A percentile compares a stretch with the other conserved stretches of the same genome.
These are phyloP conservation scores for Pythium pyrilobum DNA, from an alignment of 352 stramenopile genomes.

Conservation along the genomic window DNA sequence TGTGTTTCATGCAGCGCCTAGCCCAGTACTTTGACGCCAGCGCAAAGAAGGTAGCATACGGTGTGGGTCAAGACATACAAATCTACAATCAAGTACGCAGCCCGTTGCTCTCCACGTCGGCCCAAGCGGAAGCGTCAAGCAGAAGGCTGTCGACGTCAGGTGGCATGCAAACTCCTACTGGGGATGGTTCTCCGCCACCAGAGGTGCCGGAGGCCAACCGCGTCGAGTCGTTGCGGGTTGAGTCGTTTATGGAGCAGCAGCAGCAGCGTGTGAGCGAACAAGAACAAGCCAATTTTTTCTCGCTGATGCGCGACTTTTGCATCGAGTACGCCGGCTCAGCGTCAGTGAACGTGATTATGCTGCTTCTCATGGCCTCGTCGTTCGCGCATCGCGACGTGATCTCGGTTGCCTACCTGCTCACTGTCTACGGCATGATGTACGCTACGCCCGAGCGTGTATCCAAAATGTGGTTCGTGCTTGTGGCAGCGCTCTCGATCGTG, in stretches of 20 bases:
- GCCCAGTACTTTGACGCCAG: constrained; percentile 59
- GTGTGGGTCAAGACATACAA: too few species aligned
- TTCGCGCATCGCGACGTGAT: constrained; percentile 78
- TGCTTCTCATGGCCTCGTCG: constrained; percentile 68
- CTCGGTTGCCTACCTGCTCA: constrained; percentile 69
- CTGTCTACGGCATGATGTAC: constrained; percentile 80
- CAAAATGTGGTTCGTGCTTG: constrained; percentile 49
- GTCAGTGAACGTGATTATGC: constrained; percentile 73
- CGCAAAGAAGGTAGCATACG: constrained; percentile 1
- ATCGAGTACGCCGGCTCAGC: constrained; percentile 68
- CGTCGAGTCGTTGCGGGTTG: background rate
- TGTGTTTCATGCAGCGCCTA: constrained; percentile 68
- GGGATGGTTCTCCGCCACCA: too few species aligned
- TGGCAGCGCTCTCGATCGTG: constrained; percentile 46
- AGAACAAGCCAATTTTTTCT: constrained; percentile 56
- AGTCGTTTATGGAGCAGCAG: constrained; percentile 6
- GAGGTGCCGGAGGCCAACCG: too few species aligned
- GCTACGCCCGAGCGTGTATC: constrained; percentile 47
- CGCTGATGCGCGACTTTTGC: constrained; percentile 55
- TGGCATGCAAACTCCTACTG: too few species aligned
- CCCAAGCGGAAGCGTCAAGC: too few species aligned
- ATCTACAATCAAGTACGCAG: too few species aligned
- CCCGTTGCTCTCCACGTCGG: too few species aligned
- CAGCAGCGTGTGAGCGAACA: constrained; percentile 13
- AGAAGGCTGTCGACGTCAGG: too few species aligned